Percentiles rank a stretch among this genome's conserved stretches.
phyloP scores from a whole-genome alignment of 768 basidiomycete genomes.

The Lepiota venenata region DNA sequence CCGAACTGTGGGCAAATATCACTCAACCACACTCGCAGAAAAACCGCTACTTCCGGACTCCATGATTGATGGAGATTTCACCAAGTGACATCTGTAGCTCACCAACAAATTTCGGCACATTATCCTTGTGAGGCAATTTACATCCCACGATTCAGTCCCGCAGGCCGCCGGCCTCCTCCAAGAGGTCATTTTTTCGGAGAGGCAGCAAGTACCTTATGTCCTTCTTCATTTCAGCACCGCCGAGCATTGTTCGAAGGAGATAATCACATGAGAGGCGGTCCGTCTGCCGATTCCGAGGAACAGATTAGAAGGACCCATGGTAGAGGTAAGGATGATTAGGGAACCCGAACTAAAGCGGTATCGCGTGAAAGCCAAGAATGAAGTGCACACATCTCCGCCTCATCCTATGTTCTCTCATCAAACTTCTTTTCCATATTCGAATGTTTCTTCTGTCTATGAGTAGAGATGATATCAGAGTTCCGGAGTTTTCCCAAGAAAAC shows the following conservation, averaged over 20 bases:
- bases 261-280: neutral
- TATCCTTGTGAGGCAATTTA: too few relatives aligned
- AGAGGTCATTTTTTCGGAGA: too few relatives aligned
- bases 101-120: too few relatives aligned
- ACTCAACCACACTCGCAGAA: neutral
- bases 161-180: too few relatives aligned
- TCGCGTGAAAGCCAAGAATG: neutral
- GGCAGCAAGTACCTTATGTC: neutral
- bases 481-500: neutral
- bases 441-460: neutral
- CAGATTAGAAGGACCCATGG: neutral
- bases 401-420: neutral
- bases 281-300: neutral
- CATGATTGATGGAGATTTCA: neutral
- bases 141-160: too few relatives aligned
- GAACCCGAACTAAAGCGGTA: too few relatives aligned
- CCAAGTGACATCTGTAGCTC: too few relatives aligned
- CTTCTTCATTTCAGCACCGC: neutral
- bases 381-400: too few relatives aligned
- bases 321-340: too few relatives aligned
- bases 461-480: neutral
- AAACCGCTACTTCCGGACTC: neutral
- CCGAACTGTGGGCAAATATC: too few relatives aligned
- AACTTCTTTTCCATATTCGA: neutral
- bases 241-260: neutral